Conservation (phyloP, 345 rosid species). For the Eucalyptus marginata region DNA sequence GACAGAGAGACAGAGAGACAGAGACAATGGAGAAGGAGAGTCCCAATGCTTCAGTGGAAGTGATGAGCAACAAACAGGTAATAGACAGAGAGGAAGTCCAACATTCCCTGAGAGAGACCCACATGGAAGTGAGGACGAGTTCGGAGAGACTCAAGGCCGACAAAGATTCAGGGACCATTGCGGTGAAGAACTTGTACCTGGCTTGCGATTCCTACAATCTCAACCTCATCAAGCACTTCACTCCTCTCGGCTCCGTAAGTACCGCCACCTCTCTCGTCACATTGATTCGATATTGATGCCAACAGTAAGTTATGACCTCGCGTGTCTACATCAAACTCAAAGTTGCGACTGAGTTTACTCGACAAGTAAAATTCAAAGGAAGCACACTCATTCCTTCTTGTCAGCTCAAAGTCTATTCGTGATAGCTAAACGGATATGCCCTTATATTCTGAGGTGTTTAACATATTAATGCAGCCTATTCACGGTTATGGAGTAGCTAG, state of each 20-base stretch:
- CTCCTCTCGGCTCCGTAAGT: background rate
- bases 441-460: background rate
- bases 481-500: constrained; percentile 4
- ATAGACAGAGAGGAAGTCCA: background rate
- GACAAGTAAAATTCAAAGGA: background rate
- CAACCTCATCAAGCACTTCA: background rate
- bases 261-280: background rate
- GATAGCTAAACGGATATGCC: background rate
- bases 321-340: background rate
- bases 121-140: background rate
- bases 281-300: background rate
- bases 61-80: background rate
- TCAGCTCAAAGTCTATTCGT: background rate
- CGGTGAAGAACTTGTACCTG: background rate
- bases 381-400: background rate
- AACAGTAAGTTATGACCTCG: background rate
- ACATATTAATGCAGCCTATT: constrained; percentile 1
- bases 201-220: background rate
- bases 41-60: background rate
- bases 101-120: background rate
- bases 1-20: background rate
- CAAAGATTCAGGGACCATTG: background rate
- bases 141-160: background rate
- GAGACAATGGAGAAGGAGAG: background rate
- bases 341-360: background rate